Evolutionary conservation across 2,329 filamentous ascomycete genomes (phyloP).

Genomic region (Teratosphaeria destructans): DNA sequence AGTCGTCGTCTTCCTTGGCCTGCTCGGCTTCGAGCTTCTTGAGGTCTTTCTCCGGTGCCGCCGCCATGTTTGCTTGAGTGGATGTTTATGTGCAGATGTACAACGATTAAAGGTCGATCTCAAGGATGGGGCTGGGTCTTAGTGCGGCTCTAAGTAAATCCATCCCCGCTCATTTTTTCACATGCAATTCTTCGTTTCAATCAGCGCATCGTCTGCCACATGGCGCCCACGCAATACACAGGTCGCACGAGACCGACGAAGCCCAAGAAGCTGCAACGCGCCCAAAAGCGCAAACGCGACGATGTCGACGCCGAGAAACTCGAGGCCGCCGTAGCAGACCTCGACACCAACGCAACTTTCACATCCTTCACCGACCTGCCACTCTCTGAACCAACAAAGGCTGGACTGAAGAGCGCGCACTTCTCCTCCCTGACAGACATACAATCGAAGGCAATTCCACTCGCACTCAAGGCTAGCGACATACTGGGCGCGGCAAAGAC

Average conservation of each 20-base stretch:
- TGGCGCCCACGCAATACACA: slow-evolving; percentile 21
- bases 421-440: slow-evolving; percentile 88
- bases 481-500: slow-evolving; percentile 93
- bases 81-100: not conserved
- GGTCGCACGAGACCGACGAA: slow-evolving; percentile 39
- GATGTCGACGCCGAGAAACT: slow-evolving; percentile 39
- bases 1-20: slow-evolving; percentile 50
- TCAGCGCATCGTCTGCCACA: not conserved
- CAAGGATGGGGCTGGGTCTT: not conserved
- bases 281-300: slow-evolving; percentile 37
- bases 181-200: not conserved
- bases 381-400: slow-evolving; percentile 67
- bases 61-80: slow-evolving; percentile 6
- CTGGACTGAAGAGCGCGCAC: slow-evolving; percentile 74
- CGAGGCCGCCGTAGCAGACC: slow-evolving; percentile 32
- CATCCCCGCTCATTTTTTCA: not conserved
- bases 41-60: slow-evolving; percentile 17
- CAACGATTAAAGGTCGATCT: not conserved
- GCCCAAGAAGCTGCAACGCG: slow-evolving; percentile 45
- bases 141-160: not conserved
- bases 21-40: slow-evolving; percentile 22
- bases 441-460: slow-evolving; percentile 77
- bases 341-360: slow-evolving; percentile 47
- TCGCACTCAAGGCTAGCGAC: slow-evolving; percentile 75
- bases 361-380: slow-evolving; percentile 75